Evolutionary conservation across 176 grass and related monocot genomes (phyloP).

Genomic region (Carex littledalei): DNA sequence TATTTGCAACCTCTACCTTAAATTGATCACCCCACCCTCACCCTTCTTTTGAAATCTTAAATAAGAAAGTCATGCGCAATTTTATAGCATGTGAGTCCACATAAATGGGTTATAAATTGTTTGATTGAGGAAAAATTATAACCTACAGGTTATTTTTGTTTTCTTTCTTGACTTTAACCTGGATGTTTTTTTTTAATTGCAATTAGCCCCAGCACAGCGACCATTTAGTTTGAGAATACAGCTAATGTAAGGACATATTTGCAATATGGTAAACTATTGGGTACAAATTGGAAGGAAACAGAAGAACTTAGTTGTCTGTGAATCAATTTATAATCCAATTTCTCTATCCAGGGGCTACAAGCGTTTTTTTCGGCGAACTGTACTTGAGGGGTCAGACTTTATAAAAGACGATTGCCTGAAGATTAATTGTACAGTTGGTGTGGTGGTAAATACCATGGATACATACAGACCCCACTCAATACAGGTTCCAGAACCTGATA

Average conservation of each 20-base stretch:
- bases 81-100: not conserved
- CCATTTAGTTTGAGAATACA: not conserved
- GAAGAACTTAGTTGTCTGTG: not conserved
- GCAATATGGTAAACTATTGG: not conserved
- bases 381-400: slow-evolving; percentile 78
- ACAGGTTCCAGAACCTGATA: slow-evolving; percentile 75
- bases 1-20: not conserved
- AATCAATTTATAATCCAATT: slow-evolving; percentile 16
- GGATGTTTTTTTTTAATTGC: not conserved
- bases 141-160: not conserved
- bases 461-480: slow-evolving; percentile 51
- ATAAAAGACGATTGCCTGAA: slow-evolving; percentile 93
- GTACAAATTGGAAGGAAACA: not conserved
- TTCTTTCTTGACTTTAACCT: not conserved
- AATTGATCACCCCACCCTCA: not conserved
- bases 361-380: slow-evolving; percentile 60
- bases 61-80: not conserved
- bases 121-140: not conserved
- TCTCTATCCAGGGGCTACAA: slow-evolving; percentile 78
- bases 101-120: not conserved
- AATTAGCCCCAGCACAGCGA: not conserved
- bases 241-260: not conserved
- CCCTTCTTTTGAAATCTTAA: not conserved
- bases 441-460: slow-evolving; percentile 72
- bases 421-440: slow-evolving; percentile 89